Evolutionary conservation across 2,329 filamentous ascomycete species (phyloP).

Genomic region (Aspergillus brunneoviolaceus): DNA sequence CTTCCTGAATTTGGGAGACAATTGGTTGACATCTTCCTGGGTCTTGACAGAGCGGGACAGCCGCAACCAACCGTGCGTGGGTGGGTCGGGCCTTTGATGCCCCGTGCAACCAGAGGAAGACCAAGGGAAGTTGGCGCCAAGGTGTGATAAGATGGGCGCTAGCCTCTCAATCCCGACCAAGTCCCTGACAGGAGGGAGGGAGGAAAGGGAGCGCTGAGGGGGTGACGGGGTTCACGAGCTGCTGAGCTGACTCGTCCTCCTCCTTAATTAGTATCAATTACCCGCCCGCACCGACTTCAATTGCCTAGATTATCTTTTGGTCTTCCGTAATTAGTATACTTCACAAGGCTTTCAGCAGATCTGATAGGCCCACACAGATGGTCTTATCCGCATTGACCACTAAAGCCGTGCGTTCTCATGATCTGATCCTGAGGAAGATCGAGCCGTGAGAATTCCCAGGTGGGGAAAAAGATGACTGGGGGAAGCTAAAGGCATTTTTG

Average conservation of each 20-base stretch:
- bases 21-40: slow-evolving; percentile 20
- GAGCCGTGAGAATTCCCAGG: background rate
- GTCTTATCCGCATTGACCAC: background rate
- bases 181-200: background rate
- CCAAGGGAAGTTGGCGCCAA: slow-evolving; percentile 10
- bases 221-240: background rate
- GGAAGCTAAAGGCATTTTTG: background rate
- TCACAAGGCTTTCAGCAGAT: background rate
- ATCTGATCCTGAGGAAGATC: slow-evolving; percentile 6
- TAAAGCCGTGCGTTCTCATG: slow-evolving; percentile 1
- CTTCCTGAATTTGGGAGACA: slow-evolving; percentile 11
- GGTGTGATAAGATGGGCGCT: slow-evolving; percentile 16
- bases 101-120: slow-evolving; percentile 3
- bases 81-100: slow-evolving; percentile 12
- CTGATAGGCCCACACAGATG: background rate
- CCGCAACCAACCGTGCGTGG: slow-evolving; percentile 22
- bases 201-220: background rate
- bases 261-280: slow-evolving; percentile 21
- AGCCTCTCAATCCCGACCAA: slow-evolving; percentile 1
- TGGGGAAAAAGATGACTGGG: background rate
- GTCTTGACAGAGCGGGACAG: slow-evolving; percentile 23
- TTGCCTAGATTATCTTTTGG: background rate
- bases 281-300: slow-evolving; percentile 9
- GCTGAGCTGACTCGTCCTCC: no score
- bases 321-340: slow-evolving; percentile 15